Base-by-base conservation (phyloP, 768 basidiomycete genomes). In the Gymnopilus dilepis region DNA sequence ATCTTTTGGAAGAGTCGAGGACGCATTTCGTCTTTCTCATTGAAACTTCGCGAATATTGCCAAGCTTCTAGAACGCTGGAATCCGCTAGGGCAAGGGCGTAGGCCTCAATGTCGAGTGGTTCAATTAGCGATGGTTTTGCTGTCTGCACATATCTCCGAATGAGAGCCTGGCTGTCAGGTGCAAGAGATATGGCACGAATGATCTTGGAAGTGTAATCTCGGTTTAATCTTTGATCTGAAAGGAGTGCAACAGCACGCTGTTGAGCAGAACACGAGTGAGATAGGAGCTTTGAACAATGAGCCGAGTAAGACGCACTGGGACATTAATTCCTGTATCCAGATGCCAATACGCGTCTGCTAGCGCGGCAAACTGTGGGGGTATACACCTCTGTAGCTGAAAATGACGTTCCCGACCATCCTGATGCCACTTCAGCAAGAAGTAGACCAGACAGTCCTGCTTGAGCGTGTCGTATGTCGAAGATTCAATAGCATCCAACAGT, bases 311-410 rank as follows among this genome's bases (percentile, higher is more conserved):
- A 83, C 89, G 64, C 72, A 93, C 92, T 48, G 82, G 72, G 53
- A 90, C 71, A 43, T 86, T 78, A n/a, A 81, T 78, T 11, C 89
- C 90, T 2, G 85, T 81, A 74, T 95, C 93, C 61, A 95, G 76
- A 71, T 85, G 76, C 89, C 90, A 95, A 76, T 94, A 94, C 69
- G 93, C 92, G 76, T 92, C 89, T n/a, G 90, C 85, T 48, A 94
- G 81, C 4, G 82, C 76, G 6, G 82, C 79, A 68, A 93, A 94
- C 67, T 93, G 92, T 2, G 91, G 88, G 4, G 90, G 86, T 62
- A 95, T 88, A 67, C 82, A 85, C 28, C 82, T 76, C 72, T 84
- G 72, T 72, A 78, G 56, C 69, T 76, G 74, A 78, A 91, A 78
- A 61, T 73, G 67, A 63, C 80, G 69, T 80, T 90, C 77, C 70